Evolutionary conservation across 257 asterid genomes (phyloP).

Genomic region (Solanum rostratum): DNA sequence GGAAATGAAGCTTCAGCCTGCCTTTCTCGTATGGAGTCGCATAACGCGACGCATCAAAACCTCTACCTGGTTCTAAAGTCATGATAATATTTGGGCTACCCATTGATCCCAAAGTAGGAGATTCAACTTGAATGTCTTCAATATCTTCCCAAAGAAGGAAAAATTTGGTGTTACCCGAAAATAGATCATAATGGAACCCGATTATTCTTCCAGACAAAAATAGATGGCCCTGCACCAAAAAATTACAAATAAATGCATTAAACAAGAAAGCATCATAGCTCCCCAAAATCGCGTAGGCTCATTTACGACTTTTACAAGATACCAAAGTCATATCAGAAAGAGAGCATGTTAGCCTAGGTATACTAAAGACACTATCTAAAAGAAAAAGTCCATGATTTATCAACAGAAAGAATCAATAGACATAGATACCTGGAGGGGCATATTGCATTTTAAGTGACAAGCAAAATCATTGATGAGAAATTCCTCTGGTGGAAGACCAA

Average conservation of each 20-base stretch:
- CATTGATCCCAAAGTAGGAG: slow-evolving; percentile 90
- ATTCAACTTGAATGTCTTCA: slow-evolving; percentile 76
- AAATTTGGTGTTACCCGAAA: slow-evolving; percentile 89
- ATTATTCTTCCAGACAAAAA: slow-evolving; percentile 94
- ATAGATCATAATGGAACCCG: slow-evolving; percentile 92
- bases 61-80: slow-evolving; percentile 78
- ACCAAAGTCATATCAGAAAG: not conserved
- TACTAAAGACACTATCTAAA: not conserved
- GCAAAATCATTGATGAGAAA: slow-evolving; percentile 92
- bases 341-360: not conserved
- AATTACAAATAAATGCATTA: not conserved
- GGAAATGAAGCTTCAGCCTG: slow-evolving; percentile 87
- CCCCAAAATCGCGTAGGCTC: not conserved
- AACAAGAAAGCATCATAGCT: not conserved
- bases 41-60: slow-evolving; percentile 87
- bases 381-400: not conserved
- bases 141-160: slow-evolving; percentile 98
- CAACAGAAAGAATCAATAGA: not conserved
- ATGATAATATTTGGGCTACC: slow-evolving; percentile 49
- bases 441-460: slow-evolving; percentile 88
- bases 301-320: not conserved
- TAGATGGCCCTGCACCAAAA: slow-evolving; percentile 73
- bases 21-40: slow-evolving; percentile 88
- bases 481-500: slow-evolving; percentile 89
- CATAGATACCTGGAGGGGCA: slow-evolving; percentile 87